phyloP scores from a whole-genome alignment of 1,139 yeast genomes.

The Tardiomyces blankii region DNA sequence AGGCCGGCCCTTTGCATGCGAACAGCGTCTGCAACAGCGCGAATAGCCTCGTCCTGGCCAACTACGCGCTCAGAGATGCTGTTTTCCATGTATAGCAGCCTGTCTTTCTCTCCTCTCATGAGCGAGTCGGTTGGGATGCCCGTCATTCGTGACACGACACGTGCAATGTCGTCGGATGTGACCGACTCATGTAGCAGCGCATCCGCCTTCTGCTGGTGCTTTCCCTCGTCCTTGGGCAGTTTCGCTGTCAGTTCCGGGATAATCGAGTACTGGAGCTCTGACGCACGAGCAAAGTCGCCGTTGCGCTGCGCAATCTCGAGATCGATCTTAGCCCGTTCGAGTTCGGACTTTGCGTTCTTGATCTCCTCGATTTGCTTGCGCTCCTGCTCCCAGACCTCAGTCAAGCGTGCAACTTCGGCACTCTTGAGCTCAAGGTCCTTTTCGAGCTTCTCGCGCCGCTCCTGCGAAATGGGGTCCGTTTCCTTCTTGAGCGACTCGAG shows the following conservation, averaged over 20 bases:
- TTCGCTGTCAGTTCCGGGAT: slow-evolving; percentile 69
- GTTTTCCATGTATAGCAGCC: slow-evolving; percentile 86
- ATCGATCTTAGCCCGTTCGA: slow-evolving; percentile 77
- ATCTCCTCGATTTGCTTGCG: slow-evolving; percentile 67
- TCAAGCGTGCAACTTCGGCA: slow-evolving; percentile 53
- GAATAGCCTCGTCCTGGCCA: slow-evolving; percentile 93
- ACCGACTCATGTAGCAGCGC: slow-evolving; percentile 80
- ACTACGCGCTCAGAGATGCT: slow-evolving; percentile 71
- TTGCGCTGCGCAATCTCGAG: slow-evolving; percentile 73
- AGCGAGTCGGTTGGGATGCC: slow-evolving; percentile 92
- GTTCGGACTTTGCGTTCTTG: slow-evolving; percentile 65
- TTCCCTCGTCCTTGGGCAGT: slow-evolving; percentile 38
- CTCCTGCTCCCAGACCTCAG: slow-evolving; percentile 79
- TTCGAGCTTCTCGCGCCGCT: slow-evolving; percentile 70
- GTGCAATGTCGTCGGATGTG: slow-evolving; percentile 86
- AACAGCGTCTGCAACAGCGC: slow-evolving; percentile 85
- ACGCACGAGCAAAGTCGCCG: slow-evolving; percentile 80
- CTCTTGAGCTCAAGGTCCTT: slow-evolving; percentile 78
- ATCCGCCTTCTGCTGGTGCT: slow-evolving; percentile 13
- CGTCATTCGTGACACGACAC: slow-evolving; percentile 86
- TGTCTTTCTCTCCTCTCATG: slow-evolving; percentile 90
- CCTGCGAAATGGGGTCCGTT: slow-evolving; percentile 66
- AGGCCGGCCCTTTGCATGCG: slow-evolving; percentile 93
- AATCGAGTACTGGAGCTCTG: slow-evolving; percentile 75
- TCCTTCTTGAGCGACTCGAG: slow-evolving; percentile 85